Evolutionary conservation across 2,329 filamentous ascomycete species (phyloP).

Genomic region (Dothistroma septosporum): DNA sequence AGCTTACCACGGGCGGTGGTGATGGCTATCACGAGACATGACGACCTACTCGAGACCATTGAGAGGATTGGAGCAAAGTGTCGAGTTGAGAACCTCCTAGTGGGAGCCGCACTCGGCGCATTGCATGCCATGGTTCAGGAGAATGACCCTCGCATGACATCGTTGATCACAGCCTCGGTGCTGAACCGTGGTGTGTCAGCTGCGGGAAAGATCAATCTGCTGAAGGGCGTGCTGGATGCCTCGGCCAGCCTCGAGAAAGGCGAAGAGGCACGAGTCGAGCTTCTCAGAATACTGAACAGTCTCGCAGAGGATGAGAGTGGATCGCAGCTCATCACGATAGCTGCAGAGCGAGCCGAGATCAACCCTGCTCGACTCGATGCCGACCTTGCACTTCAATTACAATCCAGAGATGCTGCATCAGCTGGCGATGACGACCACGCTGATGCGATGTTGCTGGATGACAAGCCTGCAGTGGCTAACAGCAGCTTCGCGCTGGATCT

Average conservation of each 20-base stretch:
- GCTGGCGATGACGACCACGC: constrained; percentile 8
- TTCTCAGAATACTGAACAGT: constrained; percentile 4
- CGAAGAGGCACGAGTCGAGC: constrained; percentile 6
- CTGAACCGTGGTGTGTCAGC: constrained; percentile 6
- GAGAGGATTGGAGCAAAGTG: constrained; percentile 61
- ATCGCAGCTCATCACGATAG: constrained; percentile 6
- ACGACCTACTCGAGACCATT: constrained; percentile 57
- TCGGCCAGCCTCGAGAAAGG: constrained; percentile 3
- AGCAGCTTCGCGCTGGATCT: constrained; percentile 5
- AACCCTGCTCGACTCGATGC: constrained; percentile 12
- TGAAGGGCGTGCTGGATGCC: constrained; percentile 12
- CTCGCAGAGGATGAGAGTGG: constrained; percentile 9
- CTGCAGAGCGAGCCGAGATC: constrained; percentile 7
- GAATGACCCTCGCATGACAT: constrained; percentile 2
- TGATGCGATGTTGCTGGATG: constrained; percentile 11
- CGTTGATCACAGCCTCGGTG: constrained; percentile 8
- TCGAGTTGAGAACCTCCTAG: constrained; percentile 65
- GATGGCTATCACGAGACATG: constrained; percentile 63
- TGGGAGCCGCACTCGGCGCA: constrained; percentile 65
- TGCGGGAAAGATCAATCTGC: constrained; percentile 7
- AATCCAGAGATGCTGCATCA: neutral
- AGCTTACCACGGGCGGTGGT: constrained; percentile 66
- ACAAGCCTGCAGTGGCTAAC: neutral
- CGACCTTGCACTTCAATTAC: constrained; percentile 16
- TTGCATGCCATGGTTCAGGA: constrained; percentile 46